Evolutionary conservation across 306 rosid genomes (phyloP).

Genomic region (Hippophae rhamnoides): DNA sequence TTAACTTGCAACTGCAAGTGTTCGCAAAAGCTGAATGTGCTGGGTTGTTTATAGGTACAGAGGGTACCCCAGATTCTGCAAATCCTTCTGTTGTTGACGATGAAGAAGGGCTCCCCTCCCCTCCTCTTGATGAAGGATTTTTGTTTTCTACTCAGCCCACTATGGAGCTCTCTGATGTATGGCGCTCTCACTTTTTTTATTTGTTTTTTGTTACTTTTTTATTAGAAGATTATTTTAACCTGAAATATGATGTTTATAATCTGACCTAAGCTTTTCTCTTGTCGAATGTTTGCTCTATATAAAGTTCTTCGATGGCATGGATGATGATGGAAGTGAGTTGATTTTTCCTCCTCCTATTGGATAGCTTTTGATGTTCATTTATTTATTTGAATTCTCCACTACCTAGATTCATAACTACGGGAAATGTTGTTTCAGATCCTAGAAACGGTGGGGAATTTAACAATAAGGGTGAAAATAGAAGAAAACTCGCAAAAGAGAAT

Average conservation of each 20-base stretch:
- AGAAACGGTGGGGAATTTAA: conserved; percentile 40
- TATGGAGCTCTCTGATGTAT: conserved; percentile 80
- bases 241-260: conserved; percentile 14
- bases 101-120: conserved; percentile 90
- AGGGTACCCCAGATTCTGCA: conserved; percentile 63
- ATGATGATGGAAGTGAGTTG: conserved; percentile 92
- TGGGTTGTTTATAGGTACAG: conserved; percentile 29
- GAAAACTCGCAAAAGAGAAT: conserved; percentile 37
- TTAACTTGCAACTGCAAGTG: neutral
- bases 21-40: conserved; percentile 7
- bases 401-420: conserved; percentile 30
- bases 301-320: conserved; percentile 98
- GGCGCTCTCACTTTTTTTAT: conserved; percentile 1
- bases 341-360: conserved; percentile 23
- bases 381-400: conserved; percentile 27
- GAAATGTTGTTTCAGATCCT: conserved; percentile 70
- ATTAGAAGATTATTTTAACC: neutral
- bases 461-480: conserved; percentile 42
- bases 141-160: conserved; percentile 52
- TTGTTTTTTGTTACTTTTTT: neutral
- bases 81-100: conserved; percentile 57
- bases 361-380: conserved; percentile 27
- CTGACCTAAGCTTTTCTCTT: conserved; percentile 38
- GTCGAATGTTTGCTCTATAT: conserved; percentile 18
- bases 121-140: conserved; percentile 80